Base-by-base conservation (phyloP, 257 asterid genomes). In the Primulina eburnea region DNA sequence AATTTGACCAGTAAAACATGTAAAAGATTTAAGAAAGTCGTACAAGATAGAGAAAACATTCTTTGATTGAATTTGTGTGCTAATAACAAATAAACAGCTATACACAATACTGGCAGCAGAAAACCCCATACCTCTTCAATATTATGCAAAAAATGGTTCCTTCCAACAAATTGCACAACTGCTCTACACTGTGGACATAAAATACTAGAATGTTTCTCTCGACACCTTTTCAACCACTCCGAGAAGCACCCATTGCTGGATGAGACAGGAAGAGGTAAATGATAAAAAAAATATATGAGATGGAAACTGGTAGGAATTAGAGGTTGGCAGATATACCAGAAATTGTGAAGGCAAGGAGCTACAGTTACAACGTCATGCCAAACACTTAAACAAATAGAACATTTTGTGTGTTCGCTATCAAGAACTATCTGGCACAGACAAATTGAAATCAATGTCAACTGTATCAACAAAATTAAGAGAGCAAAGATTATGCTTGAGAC, bases 291-390 rank as follows among this genome's bases (percentile, higher is more conserved):
- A n/a, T 62, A n/a, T 62, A 24, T 24, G 26, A 56, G 34, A 62
- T 11, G 32, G 73, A 7, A 30, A 67, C 28, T 12, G 32, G 60
- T 9, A 64, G 72, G 57, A 24, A 63, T 35, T 69, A 43, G 43
- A 83, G 60, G 60, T 70, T 26, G 40, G 67, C 40, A 38, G 55
- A 75, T 77, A 30, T 60, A 89, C 99, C 99, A 94, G 76, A 91
- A 94, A 84, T 88, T 94, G 86, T 94, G 99, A 71, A 91, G 96
- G 86, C 99, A 94, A 12, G 99, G 99, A 5, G 97, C 97, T 61
- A 84, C 89, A 0, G 99, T 91, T 77, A 94, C 99, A 21, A 91
- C 99, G 38, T 91, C 95, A 82, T 94, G 99, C 99, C 99, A 94
- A 77, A 94, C 78, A 65, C 80, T 89, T 57, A 91, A 80, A 76